Conservation (phyloP, 208 protist species). For the Trypanosoma rangeli region DNA sequence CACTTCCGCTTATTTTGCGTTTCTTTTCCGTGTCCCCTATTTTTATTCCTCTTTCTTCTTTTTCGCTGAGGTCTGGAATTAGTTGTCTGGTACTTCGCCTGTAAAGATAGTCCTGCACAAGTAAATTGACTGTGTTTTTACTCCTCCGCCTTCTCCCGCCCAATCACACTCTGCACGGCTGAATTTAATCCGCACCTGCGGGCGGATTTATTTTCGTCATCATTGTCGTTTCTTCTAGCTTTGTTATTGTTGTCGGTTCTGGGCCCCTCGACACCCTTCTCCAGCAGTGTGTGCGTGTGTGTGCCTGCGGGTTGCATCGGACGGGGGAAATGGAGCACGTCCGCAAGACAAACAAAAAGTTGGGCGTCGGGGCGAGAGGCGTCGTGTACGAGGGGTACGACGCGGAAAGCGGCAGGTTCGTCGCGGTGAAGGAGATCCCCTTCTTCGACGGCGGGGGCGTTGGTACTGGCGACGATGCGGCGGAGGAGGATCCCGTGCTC, state of each 20-base stretch:
- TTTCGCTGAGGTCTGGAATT: neutral
- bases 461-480: neutral
- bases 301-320: neutral
- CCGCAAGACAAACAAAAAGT: slow-evolving; percentile 67
- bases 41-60: too few species aligned
- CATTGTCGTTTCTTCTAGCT: neutral
- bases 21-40: too few species aligned
- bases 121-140: neutral
- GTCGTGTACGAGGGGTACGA: slow-evolving; percentile 87
- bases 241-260: neutral
- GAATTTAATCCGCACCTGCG: too few species aligned
- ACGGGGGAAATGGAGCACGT: slow-evolving; percentile 33
- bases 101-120: too few species aligned
- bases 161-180: too few species aligned
- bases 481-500: slow-evolving; percentile 11
- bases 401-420: slow-evolving; percentile 72
- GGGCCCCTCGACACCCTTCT: neutral
- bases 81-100: neutral
- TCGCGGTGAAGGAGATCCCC: slow-evolving; percentile 87
- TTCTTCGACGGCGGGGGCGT: slow-evolving; percentile 42
- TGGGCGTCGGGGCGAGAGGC: slow-evolving; percentile 75
- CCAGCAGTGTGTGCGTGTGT: neutral
- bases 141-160: neutral
- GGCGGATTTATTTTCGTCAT: neutral
- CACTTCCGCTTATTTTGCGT: neutral